Evolutionary conservation across 2,329 filamentous ascomycete genomes (phyloP).

Genomic region (Lachnellula occidentalis): DNA sequence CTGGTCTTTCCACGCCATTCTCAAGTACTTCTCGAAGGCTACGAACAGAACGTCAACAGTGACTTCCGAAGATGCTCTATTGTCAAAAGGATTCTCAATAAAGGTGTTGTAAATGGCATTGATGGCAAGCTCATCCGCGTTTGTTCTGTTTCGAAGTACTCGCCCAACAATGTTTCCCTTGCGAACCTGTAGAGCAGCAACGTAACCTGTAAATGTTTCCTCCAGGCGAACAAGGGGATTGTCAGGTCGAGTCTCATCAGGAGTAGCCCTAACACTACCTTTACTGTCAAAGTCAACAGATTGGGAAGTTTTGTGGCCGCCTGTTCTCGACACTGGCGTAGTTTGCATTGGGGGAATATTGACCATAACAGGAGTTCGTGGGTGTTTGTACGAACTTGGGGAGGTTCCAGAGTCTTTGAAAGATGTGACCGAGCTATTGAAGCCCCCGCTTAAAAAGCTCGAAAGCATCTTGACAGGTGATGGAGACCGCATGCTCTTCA

Average conservation of each 20-base stretch:
- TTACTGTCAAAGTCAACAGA: conserved; percentile 27
- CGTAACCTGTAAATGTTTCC: conserved; percentile 78
- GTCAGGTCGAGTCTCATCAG: conserved; percentile 50
- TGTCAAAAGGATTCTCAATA: conserved; percentile 74
- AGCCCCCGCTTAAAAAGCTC: conserved; percentile 64
- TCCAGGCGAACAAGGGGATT: conserved; percentile 71
- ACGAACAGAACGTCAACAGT: conserved; percentile 81
- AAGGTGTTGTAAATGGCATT: conserved; percentile 89
- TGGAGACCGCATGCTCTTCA: conserved; percentile 65
- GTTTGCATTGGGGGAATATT: conserved; percentile 39
- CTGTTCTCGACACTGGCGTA: conserved; percentile 22
- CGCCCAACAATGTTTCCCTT: conserved; percentile 84
- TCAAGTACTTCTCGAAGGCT: conserved; percentile 89
- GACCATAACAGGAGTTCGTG: conserved; percentile 33
- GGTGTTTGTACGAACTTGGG: conserved; percentile 31
- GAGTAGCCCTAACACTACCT: conserved; percentile 33
- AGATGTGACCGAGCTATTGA: conserved; percentile 37
- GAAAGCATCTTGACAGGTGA: conserved; percentile 90
- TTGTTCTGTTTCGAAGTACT: conserved; percentile 62
- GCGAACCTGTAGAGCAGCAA: conserved; percentile 73
- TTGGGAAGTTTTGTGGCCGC: conserved; percentile 26
- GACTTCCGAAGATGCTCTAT: conserved; percentile 69
- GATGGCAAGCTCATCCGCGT: conserved; percentile 71
- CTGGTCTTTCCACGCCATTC: conserved; percentile 80
- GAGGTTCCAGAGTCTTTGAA: conserved; percentile 36